Evolutionary conservation across 2,329 filamentous ascomycete genomes (phyloP).

Genomic region (Exophiala sp.): DNA sequence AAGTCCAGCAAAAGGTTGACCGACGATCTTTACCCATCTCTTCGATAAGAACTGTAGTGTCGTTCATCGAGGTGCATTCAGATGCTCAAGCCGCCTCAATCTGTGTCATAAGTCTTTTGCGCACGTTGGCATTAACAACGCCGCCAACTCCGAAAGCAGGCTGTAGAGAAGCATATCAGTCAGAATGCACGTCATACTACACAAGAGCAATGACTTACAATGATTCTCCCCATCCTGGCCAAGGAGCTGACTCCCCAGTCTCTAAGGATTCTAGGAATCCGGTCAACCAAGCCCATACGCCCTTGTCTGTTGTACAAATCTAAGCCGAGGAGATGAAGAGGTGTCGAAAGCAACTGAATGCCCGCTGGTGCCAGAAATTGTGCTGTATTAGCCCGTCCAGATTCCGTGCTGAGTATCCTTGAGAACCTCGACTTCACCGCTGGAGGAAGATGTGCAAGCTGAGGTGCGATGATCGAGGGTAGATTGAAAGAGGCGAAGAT

Average conservation of each 20-base stretch:
- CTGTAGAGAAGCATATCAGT: conserved; percentile 39
- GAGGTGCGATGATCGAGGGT: conserved; percentile 71
- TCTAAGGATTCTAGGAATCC: conserved; percentile 60
- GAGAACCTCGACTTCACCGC: conserved; percentile 47
- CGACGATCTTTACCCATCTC: no score
- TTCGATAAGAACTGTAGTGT: no score
- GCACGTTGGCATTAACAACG: conserved; percentile 64
- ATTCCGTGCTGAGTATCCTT: conserved; percentile 27
- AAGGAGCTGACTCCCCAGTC: conserved; percentile 72
- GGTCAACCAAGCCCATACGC: conserved; percentile 49
- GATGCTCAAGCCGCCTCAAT: conserved; percentile 8
- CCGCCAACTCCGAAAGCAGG: conserved; percentile 86
- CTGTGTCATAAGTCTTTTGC: conserved; percentile 24
- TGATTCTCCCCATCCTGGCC: conserved; percentile 74
- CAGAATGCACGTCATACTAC: neutral
- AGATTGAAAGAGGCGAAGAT: conserved; percentile 92
- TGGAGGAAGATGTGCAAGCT: conserved; percentile 60
- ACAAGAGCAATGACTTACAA: conserved; percentile 10
- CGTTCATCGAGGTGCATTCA: no score
- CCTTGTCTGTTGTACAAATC: conserved; percentile 73
- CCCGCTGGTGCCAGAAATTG: conserved; percentile 76
- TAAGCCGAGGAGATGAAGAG: conserved; percentile 75
- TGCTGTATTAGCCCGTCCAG: conserved; percentile 47
- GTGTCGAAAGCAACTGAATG: conserved; percentile 74
- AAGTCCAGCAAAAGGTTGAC: no score